Percentiles rank a stretch among this genome's conserved stretches.
Evolutionary conservation across 345 rosid species (phyloP).

Genomic region (Citrus sinensis): DNA sequence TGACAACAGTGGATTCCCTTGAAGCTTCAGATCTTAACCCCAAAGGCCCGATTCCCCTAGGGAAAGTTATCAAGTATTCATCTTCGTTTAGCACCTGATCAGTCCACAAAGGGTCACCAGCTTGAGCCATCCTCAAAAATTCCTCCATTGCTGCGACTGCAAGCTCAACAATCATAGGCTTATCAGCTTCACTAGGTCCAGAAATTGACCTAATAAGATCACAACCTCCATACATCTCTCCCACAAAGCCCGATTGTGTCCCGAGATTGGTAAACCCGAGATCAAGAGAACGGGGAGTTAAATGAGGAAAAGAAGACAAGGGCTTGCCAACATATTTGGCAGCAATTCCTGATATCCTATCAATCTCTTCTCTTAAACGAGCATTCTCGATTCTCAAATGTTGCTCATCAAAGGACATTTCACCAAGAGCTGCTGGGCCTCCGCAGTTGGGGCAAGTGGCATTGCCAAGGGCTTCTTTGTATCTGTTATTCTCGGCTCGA

Average conservation of each 20-base stretch:
- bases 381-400: constrained; percentile 87
- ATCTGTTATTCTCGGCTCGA: constrained; percentile 70
- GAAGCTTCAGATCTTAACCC: constrained; percentile 85
- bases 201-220: constrained; percentile 57
- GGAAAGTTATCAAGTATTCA: constrained; percentile 73
- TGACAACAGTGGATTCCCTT: constrained; percentile 74
- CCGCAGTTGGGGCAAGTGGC: constrained; percentile 93
- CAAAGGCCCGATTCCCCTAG: constrained; percentile 78
- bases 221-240: constrained; percentile 69
- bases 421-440: constrained; percentile 78
- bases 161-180: constrained; percentile 84
- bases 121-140: constrained; percentile 75
- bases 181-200: constrained; percentile 73
- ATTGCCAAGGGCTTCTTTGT: constrained; percentile 69
- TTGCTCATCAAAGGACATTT: constrained; percentile 97
- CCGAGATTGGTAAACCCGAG: constrained; percentile 52
- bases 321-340: constrained; percentile 86
- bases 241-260: constrained; percentile 53
- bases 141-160: constrained; percentile 99
- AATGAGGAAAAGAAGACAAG: constrained; percentile 40
- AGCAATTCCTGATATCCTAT: constrained; percentile 79
- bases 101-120: constrained; percentile 79
- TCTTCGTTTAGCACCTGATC: constrained; percentile 66
- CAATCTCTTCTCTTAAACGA: constrained; percentile 88
- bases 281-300: constrained; percentile 52